These are phyloP conservation scores for Tulasnella sp. DNA, from an alignment of 768 basidiomycete genomes.

Conservation along the genomic window DNA sequence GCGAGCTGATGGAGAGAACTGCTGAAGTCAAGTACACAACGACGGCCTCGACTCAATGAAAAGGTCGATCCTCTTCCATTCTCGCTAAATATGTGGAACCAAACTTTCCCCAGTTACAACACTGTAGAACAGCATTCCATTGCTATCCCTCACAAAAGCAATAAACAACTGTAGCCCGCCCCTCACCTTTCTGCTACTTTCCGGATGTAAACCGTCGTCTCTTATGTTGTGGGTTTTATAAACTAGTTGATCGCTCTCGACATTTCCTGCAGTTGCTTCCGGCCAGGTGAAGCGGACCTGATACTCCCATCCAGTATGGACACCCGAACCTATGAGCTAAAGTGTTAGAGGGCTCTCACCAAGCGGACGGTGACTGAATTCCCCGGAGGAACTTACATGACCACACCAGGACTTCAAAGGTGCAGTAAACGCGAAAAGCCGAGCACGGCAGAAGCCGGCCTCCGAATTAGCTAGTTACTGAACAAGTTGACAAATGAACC, in stretches of 20 bases:
- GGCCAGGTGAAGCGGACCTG: too few species aligned
- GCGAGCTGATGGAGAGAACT: conserved; percentile 88
- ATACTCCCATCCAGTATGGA: too few species aligned
- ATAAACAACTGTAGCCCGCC: not conserved
- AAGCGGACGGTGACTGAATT: too few species aligned
- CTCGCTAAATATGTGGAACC: not conserved
- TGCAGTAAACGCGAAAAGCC: too few species aligned
- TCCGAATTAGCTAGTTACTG: too few species aligned
- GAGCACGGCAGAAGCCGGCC: too few species aligned
- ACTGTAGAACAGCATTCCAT: not conserved
- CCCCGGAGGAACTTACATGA: too few species aligned
- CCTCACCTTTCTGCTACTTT: not conserved
- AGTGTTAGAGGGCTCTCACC: too few species aligned
- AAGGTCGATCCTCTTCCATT: not conserved
- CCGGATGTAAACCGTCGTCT: not conserved
- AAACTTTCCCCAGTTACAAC: not conserved
- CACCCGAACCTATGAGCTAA: too few species aligned
- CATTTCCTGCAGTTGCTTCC: not conserved
- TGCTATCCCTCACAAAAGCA: not conserved
- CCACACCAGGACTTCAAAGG: too few species aligned
- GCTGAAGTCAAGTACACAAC: conserved; percentile 38
- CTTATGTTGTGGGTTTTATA: not conserved
- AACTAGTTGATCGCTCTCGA: not conserved
- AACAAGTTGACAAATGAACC: too few species aligned
- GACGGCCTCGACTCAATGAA: too few species aligned